These are phyloP conservation scores for Cyclospora cayetanensis DNA, from an alignment of 169 alveolate species.

Conservation along the genomic window DNA sequence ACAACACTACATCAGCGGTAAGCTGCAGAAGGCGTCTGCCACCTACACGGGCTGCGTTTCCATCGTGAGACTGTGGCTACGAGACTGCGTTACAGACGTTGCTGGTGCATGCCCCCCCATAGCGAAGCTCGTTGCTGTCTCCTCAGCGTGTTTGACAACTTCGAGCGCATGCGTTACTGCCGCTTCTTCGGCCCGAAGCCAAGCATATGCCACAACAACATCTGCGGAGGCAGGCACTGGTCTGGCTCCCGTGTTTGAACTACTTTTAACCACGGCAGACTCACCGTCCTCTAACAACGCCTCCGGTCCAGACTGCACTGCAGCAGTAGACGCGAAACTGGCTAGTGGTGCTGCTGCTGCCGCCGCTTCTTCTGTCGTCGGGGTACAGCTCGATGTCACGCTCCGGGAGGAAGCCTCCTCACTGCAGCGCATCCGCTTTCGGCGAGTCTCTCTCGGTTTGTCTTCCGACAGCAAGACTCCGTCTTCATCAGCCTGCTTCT, in stretches of 20 bases:
- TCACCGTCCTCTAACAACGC: background rate
- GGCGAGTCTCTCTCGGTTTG: background rate
- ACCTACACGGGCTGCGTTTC: too few relatives aligned
- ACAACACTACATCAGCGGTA: too few relatives aligned
- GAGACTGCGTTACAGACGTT: too few relatives aligned
- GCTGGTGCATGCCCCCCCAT: too few relatives aligned
- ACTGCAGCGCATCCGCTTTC: background rate
- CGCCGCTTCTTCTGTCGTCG: constrained; percentile 3
- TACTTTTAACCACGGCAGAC: background rate
- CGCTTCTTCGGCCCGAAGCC: constrained; percentile 20
- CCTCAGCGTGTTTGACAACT: constrained; percentile 6
- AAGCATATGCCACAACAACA: background rate
- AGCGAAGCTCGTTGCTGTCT: constrained; percentile 1
- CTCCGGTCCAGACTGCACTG: too few relatives aligned
- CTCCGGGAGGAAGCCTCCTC: background rate
- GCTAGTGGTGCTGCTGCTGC: constrained; percentile 30
- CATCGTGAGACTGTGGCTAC: too few relatives aligned
- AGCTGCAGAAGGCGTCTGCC: too few relatives aligned
- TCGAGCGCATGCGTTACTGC: background rate
- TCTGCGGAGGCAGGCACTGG: background rate
- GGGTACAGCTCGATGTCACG: background rate
- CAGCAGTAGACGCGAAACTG: background rate
- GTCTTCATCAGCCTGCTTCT: background rate
- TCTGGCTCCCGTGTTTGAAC: background rate
- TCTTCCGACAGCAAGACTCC: background rate